Evolutionary conservation across 1,284 basidiomycete genomes (phyloP).

Genomic region (Cryptococcus depauperatus): DNA sequence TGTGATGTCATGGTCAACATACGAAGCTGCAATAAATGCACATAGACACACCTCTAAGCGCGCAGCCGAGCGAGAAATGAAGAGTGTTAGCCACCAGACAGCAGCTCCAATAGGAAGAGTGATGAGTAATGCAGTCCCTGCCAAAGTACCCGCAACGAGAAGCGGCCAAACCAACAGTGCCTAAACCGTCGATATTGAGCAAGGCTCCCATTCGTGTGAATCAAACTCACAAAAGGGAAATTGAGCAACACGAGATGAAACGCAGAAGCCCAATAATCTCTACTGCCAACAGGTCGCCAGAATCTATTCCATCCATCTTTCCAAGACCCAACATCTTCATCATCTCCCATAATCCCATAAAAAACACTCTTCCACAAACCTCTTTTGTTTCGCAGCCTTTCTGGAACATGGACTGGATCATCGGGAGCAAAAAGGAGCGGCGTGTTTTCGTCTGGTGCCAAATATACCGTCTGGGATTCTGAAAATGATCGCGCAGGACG

Average conservation of each 20-base stretch:
- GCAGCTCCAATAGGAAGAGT: conserved; percentile 41
- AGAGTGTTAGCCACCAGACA: conserved; percentile 43
- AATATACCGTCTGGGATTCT: not conserved
- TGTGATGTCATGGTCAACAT: conserved; percentile 4
- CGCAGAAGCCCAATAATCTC: conserved; percentile 32
- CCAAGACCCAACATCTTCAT: conserved; percentile 16
- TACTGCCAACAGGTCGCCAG: conserved; percentile 27
- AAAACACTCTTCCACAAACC: conserved; percentile 23
- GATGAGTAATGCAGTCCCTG: conserved; percentile 41
- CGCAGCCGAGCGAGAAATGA: conserved; percentile 40
- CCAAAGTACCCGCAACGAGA: conserved; percentile 39
- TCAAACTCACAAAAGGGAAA: conserved; percentile 39
- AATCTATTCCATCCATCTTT: conserved; percentile 25
- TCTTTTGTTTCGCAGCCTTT: conserved; percentile 3
- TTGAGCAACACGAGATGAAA: conserved; percentile 38
- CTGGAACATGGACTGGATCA: not conserved
- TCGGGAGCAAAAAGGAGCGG: conserved; percentile 14
- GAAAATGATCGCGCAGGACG: too few species aligned
- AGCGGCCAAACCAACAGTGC: conserved; percentile 40
- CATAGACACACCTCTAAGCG: conserved; percentile 27
- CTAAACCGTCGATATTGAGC: conserved; percentile 12
- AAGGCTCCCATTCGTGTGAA: not conserved
- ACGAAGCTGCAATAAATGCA: not conserved
- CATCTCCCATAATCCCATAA: conserved; percentile 26
- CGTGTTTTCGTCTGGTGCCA: conserved; percentile 21